phyloP scores from a whole-genome alignment of 768 basidiomycete genomes.

The Podaxis rugospora region DNA sequence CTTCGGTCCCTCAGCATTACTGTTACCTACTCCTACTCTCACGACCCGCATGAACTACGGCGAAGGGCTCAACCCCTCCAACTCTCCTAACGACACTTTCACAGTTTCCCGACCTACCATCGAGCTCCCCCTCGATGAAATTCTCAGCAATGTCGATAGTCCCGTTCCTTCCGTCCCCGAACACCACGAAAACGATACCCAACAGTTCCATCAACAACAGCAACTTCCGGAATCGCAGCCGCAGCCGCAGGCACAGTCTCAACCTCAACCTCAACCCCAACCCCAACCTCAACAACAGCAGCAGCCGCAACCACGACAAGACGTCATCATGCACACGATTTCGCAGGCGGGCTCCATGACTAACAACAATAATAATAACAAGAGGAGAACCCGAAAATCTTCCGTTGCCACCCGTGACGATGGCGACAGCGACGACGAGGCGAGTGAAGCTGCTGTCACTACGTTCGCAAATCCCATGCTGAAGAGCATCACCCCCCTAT shows the following conservation, averaged over 20 bases:
- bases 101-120: constrained; percentile 75
- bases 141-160: constrained; percentile 50
- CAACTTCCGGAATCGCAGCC: constrained; percentile 7
- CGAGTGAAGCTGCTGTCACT: constrained; percentile 22
- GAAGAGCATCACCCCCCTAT: constrained; percentile 28
- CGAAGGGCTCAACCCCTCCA: constrained; percentile 55
- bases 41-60: constrained; percentile 73
- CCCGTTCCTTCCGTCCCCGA: constrained; percentile 20
- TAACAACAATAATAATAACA: constrained; percentile 8
- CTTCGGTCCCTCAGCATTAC: constrained; percentile 74
- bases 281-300: constrained; percentile 13
- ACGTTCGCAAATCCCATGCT: constrained; percentile 28
- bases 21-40: constrained; percentile 64
- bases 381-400: constrained; percentile 17
- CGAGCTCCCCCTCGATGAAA: constrained; percentile 81
- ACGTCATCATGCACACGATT: constrained; percentile 25
- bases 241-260: constrained; percentile 10
- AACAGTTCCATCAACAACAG: background rate
- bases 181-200: constrained; percentile 7
- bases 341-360: constrained; percentile 13
- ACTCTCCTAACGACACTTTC: constrained; percentile 44
- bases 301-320: constrained; percentile 23
- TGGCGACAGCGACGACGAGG: constrained; percentile 32
- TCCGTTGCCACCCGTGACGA: constrained; percentile 26
- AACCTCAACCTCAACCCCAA: constrained; percentile 11